A percentile compares a stretch with the other conserved stretches of the same genome.
phyloP scores from a whole-genome alignment of 2,329 filamentous ascomycete species.

The Neobulgaria alba region DNA sequence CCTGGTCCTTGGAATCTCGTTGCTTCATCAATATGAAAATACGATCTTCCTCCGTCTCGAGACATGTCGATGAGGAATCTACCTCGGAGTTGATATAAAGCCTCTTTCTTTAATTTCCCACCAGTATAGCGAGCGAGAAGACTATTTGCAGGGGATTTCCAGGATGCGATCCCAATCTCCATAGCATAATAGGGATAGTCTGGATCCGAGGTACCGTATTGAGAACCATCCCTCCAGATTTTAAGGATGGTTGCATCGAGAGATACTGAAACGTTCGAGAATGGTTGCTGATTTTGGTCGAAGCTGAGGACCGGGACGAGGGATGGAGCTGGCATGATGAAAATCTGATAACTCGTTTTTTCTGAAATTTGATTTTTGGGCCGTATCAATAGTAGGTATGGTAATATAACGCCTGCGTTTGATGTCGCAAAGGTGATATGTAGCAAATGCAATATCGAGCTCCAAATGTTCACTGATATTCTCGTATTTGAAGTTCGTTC shows the following conservation, averaged over 20 bases:
- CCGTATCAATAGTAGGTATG: too few species aligned
- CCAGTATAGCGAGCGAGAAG: constrained; percentile 13
- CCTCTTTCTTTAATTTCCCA: constrained; percentile 14
- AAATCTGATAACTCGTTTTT: too few species aligned
- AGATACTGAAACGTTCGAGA: constrained; percentile 11
- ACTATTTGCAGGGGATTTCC: constrained; percentile 8
- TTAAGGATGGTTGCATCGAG: constrained; percentile 15
- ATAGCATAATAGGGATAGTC: constrained; percentile 13
- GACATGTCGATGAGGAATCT: constrained; percentile 13
- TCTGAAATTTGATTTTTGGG: not conserved
- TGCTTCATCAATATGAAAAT: constrained; percentile 15
- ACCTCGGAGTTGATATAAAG: constrained; percentile 15
- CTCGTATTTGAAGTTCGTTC: too few species aligned
- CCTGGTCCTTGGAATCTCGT: constrained; percentile 16
- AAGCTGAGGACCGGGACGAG: constrained; percentile 8
- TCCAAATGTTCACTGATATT: too few species aligned
- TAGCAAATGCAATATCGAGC: too few species aligned
- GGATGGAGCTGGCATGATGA: constrained; percentile 10
- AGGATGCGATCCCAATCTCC: constrained; percentile 13
- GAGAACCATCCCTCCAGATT: constrained; percentile 13
- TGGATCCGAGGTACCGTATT: constrained; percentile 10
- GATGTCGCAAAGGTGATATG: too few species aligned
- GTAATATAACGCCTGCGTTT: too few species aligned
- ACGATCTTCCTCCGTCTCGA: constrained; percentile 9
- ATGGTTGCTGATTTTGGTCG: constrained; percentile 5